These are phyloP conservation scores for Xylariaceae sp. DNA, from an alignment of 2,329 filamentous ascomycete genomes.

Conservation along the genomic window DNA sequence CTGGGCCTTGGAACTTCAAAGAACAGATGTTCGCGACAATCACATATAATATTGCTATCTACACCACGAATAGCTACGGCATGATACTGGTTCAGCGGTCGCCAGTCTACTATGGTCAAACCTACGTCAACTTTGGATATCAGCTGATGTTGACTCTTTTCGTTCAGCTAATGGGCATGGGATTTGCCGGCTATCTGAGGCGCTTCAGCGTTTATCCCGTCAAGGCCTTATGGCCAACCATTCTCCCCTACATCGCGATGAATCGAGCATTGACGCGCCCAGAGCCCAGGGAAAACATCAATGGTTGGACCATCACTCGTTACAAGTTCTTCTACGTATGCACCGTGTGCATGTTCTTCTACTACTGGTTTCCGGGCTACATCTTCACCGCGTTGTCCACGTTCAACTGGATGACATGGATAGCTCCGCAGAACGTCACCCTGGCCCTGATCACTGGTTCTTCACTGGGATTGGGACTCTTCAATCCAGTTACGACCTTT, in stretches of 20 bases:
- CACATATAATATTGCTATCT: neutral
- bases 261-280: slow-evolving; percentile 29
- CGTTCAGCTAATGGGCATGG: slow-evolving; percentile 39
- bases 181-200: slow-evolving; percentile 35
- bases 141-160: slow-evolving; percentile 36
- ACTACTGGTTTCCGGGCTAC: slow-evolving; percentile 45
- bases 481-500: slow-evolving; percentile 46
- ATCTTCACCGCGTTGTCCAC: slow-evolving; percentile 38
- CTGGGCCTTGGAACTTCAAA: slow-evolving; percentile 38
- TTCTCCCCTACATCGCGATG: slow-evolving; percentile 33
- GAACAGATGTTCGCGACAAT: slow-evolving; percentile 34
- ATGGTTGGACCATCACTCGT: slow-evolving; percentile 42
- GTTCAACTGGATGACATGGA: slow-evolving; percentile 50
- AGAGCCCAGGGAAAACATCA: slow-evolving; percentile 31
- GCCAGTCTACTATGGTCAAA: slow-evolving; percentile 29
- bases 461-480: slow-evolving; percentile 36
- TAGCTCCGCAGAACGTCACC: slow-evolving; percentile 39
- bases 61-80: slow-evolving; percentile 16
- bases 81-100: slow-evolving; percentile 25
- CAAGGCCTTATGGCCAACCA: slow-evolving; percentile 37
- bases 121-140: slow-evolving; percentile 26
- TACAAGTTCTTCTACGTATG: slow-evolving; percentile 41
- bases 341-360: slow-evolving; percentile 36
- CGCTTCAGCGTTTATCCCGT: slow-evolving; percentile 35
- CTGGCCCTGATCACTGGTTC: slow-evolving; percentile 40